Evolutionary conservation across 192 early-diverging fungal species (phyloP).

Genomic region (Coemansia sp.): DNA sequence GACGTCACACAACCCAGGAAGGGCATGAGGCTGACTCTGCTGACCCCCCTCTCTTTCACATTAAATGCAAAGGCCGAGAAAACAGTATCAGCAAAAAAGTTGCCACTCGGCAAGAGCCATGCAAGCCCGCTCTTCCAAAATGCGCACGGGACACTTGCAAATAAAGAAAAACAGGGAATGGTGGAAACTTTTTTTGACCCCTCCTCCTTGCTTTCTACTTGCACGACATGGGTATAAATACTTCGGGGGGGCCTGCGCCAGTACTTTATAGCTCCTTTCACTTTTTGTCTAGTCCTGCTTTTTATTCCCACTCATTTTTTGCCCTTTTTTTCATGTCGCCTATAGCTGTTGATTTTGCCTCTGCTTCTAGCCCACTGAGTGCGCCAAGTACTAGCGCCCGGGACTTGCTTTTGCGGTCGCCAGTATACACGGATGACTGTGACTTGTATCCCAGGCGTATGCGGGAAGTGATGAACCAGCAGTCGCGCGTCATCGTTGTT

Average conservation of each 20-base stretch:
- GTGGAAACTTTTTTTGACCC: neutral
- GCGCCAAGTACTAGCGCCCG: neutral
- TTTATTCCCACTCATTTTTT: neutral
- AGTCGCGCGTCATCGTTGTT: slow-evolving; percentile 4
- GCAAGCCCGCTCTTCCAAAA: neutral
- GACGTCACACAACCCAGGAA: neutral
- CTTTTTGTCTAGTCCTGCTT: neutral
- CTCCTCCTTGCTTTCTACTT: neutral
- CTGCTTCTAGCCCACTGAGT: neutral
- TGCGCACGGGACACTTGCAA: neutral
- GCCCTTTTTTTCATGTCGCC: slow-evolving; percentile 20
- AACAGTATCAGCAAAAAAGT: neutral
- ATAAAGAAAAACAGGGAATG: neutral
- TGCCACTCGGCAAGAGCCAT: neutral
- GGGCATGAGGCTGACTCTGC: slow-evolving; percentile 6
- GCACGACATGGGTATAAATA: neutral
- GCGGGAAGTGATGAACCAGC: slow-evolving; percentile 50
- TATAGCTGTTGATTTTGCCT: slow-evolving; percentile 20
- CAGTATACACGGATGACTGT: slow-evolving; percentile 43
- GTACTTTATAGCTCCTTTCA: neutral
- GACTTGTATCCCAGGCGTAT: slow-evolving; percentile 50
- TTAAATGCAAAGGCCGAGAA: neutral
- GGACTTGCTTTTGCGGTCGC: slow-evolving; percentile 32
- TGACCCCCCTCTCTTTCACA: neutral
- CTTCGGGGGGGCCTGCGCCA: neutral